Evolutionary conservation across 2,329 filamentous ascomycete species (phyloP).

Genomic region (Penicillium janthinellum): DNA sequence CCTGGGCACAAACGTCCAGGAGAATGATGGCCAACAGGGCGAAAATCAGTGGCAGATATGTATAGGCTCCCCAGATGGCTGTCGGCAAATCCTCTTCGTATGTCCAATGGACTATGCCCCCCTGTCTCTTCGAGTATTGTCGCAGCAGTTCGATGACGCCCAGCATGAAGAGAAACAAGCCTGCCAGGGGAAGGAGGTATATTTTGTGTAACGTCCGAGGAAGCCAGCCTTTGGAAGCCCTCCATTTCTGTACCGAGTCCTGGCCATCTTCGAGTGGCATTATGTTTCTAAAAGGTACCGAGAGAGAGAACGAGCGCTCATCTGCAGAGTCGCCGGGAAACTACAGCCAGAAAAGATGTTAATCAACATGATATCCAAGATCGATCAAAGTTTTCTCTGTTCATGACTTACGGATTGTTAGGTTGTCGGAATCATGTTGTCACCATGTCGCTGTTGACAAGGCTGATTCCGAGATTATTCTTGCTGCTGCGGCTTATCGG

Average conservation of each 20-base stretch:
- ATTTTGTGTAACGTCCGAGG: conserved; percentile 15
- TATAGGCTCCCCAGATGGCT: conserved; percentile 12
- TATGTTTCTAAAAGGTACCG: neutral
- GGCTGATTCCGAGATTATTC: neutral
- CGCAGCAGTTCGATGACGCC: conserved; percentile 15
- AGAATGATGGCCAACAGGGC: conserved; percentile 19
- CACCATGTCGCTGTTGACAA: conserved; percentile 2
- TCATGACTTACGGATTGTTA: neutral
- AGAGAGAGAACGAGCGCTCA: neutral
- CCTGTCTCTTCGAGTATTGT: conserved; percentile 14
- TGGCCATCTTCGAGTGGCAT: neutral
- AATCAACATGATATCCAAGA: neutral
- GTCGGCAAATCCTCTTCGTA: conserved; percentile 8
- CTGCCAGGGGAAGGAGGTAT: conserved; percentile 16
- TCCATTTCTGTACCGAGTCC: neutral
- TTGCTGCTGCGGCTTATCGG: neutral
- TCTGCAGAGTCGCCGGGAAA: neutral
- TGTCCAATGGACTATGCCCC: conserved; percentile 16
- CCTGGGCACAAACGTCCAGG: conserved; percentile 21
- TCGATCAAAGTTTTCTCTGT: neutral
- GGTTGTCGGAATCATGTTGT: neutral
- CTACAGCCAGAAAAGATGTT: neutral
- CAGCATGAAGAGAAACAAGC: conserved; percentile 15
- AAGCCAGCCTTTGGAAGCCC: conserved; percentile 8
- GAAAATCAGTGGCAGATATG: conserved; percentile 17